These are phyloP conservation scores for Pseudisothecium myosuroides DNA, from an alignment of 225 moss, liverwort and hornwort genomes.

Conservation along the genomic window DNA sequence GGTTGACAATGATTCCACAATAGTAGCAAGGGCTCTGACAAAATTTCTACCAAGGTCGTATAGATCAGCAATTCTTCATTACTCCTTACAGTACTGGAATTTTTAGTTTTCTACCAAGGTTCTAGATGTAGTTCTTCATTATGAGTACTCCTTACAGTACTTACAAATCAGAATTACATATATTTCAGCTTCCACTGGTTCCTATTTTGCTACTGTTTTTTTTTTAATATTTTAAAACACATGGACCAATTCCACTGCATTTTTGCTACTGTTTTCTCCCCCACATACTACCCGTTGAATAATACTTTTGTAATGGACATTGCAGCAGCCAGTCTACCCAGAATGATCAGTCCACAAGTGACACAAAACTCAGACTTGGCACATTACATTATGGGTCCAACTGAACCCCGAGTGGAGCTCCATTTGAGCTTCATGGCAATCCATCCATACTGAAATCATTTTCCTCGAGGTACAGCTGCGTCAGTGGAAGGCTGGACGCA, in stretches of 20 bases:
- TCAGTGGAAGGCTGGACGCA: background rate
- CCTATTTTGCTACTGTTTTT: background rate
- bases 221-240: no score
- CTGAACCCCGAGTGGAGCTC: background rate
- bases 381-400: background rate
- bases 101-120: background rate
- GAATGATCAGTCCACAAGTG: background rate
- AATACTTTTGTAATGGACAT: background rate
- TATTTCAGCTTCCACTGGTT: background rate
- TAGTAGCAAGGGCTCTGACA: background rate
- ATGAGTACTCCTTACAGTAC: background rate
- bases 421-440: background rate
- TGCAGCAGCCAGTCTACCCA: background rate
- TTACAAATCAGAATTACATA: background rate
- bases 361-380: background rate
- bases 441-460: background rate
- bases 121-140: background rate
- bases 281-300: background rate
- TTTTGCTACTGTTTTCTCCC: background rate
- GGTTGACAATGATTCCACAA: background rate
- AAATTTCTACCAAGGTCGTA: background rate
- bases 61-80: background rate
- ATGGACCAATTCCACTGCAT: no score
- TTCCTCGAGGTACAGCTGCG: background rate
- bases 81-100: background rate